Evolutionary conservation across 225 moss, liverwort and hornwort genomes (phyloP).

Genomic region (Lunularia cruciata): DNA sequence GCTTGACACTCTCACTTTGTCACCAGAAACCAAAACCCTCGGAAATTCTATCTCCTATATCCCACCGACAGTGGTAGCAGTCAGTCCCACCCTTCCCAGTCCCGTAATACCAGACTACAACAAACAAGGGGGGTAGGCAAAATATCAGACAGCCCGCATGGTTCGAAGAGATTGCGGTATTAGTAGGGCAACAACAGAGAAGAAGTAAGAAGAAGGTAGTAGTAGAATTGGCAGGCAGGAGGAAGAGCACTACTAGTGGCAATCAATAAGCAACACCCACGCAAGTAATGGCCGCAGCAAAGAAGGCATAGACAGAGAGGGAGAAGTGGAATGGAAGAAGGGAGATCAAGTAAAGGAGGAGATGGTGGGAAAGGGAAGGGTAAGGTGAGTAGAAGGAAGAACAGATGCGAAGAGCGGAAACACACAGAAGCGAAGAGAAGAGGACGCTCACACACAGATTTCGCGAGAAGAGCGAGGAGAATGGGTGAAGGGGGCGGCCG

Average conservation of each 20-base stretch:
- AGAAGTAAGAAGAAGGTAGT: too few relatives aligned
- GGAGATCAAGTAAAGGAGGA: slow-evolving; percentile 1
- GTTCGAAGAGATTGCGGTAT: not conserved
- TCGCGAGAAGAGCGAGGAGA: not conserved
- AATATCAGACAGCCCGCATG: not conserved
- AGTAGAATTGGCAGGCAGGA: too few relatives aligned
- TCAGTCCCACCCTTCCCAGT: not conserved
- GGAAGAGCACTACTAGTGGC: too few relatives aligned
- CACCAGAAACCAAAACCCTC: not conserved
- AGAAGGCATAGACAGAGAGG: too few relatives aligned
- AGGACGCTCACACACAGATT: slow-evolving; percentile 9
- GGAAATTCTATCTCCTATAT: not conserved
- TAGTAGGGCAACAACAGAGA: slow-evolving; percentile 18
- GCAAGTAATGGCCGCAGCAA: not conserved
- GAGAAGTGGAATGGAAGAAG: not conserved
- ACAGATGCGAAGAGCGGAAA: not conserved
- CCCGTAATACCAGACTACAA: not conserved
- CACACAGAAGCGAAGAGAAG: slow-evolving; percentile 1
- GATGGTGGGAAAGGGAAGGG: not conserved
- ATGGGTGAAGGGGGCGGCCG: slow-evolving; percentile 14
- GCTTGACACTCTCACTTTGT: not conserved
- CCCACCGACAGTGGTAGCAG: slow-evolving; percentile 2
- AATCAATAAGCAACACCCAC: not conserved
- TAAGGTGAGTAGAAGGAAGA: not conserved
- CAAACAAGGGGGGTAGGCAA: not conserved